phyloP scores from a whole-genome alignment of 2,329 filamentous ascomycete species.

The Bipolaris sorokiniana region DNA sequence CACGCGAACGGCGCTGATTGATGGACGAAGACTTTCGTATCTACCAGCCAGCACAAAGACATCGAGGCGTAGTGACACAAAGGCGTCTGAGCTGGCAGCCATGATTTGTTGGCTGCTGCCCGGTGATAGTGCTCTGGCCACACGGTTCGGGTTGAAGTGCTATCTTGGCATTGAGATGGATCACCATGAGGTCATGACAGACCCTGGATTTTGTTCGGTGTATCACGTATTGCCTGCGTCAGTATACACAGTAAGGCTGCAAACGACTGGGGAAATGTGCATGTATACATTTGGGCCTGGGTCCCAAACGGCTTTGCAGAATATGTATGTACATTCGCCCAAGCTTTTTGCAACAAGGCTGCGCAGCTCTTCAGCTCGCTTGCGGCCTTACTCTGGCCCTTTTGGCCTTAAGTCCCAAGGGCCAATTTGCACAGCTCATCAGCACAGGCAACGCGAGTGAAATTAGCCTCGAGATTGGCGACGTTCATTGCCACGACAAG shows the following conservation, averaged over 20 bases:
- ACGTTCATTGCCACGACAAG: neutral
- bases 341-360: neutral
- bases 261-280: neutral
- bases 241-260: conserved; percentile 1
- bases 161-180: conserved; percentile 10
- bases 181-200: conserved; percentile 17
- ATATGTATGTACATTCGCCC: neutral
- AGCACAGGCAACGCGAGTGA: neutral
- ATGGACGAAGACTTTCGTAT: conserved; percentile 4
- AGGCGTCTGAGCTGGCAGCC: conserved; percentile 7
- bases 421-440: neutral
- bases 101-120: conserved; percentile 9
- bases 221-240: conserved; percentile 11
- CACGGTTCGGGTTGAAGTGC: conserved; percentile 3
- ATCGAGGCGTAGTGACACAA: conserved; percentile 18
- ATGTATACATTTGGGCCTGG: neutral
- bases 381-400: conserved; percentile 11
- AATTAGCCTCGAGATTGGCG: conserved; percentile 8
- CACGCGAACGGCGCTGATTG: neutral
- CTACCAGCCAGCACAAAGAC: neutral
- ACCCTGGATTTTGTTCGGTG: neutral
- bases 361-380: conserved; percentile 5
- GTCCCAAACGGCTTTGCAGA: too few relatives aligned
- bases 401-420: neutral
- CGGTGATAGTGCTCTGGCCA: conserved; percentile 16